Percentiles rank a stretch among this genome's conserved stretches.
Conservation (phyloP, 2,329 filamentous ascomycete species). For the Cladosporium colombiae region DNA sequence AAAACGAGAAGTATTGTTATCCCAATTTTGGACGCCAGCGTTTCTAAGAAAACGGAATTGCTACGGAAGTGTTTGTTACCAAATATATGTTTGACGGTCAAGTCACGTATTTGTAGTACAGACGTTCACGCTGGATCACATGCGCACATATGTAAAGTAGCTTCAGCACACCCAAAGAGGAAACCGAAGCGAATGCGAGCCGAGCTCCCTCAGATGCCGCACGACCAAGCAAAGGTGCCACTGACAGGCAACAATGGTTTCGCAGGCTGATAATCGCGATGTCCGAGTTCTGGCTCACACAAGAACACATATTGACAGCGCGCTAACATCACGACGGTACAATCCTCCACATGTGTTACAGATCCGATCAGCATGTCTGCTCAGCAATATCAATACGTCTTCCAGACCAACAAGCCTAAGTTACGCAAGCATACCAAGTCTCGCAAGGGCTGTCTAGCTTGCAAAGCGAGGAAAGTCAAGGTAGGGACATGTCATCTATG, state of each 20-base stretch:
- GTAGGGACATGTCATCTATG: background rate
- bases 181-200: background rate
- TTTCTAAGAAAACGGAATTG: too few species aligned
- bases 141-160: background rate
- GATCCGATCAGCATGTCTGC: background rate
- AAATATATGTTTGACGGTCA: too few species aligned
- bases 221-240: background rate
- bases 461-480: slow-evolving; percentile 6
- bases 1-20: too few species aligned
- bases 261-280: background rate
- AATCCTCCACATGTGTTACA: background rate
- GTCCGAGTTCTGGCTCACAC: background rate
- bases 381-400: background rate
- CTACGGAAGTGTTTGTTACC: too few species aligned
- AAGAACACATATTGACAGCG: background rate
- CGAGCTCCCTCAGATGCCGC: background rate
- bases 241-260: background rate
- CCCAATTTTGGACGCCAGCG: too few species aligned
- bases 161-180: background rate
- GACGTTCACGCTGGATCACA: background rate
- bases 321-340: background rate
- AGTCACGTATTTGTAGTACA: background rate
- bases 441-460: background rate
- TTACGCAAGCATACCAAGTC: slow-evolving; percentile 3
- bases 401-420: background rate